phyloP scores from a whole-genome alignment of 768 basidiomycete genomes.

The Dacryopinax spathularia region DNA sequence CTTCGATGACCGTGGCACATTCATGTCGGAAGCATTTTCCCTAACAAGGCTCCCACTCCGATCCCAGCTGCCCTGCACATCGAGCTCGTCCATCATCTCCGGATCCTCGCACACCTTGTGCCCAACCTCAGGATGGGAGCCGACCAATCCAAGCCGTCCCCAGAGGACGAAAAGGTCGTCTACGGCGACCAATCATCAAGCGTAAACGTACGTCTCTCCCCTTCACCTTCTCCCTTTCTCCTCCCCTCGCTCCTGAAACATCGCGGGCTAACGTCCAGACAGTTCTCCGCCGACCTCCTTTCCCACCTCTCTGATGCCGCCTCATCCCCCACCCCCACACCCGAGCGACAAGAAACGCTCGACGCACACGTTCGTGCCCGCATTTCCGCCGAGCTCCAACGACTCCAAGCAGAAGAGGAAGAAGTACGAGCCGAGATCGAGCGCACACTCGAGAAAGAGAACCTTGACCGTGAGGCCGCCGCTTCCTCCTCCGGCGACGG shows the following conservation, averaged over 20 bases:
- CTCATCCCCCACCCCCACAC: constrained; percentile 42
- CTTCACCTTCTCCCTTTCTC: neutral
- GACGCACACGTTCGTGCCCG: constrained; percentile 59
- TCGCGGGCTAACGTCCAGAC: constrained; percentile 1
- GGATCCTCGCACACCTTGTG: no score
- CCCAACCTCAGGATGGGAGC: no score
- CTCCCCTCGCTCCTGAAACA: no score
- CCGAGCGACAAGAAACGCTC: constrained; percentile 56
- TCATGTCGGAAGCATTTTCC: neutral
- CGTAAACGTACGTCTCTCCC: neutral
- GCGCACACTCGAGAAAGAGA: constrained; percentile 70
- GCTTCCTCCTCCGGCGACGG: constrained; percentile 23
- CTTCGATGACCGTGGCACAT: neutral
- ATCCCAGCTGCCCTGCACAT: no score
- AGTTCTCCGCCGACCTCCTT: constrained; percentile 79
- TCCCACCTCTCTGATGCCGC: constrained; percentile 57
- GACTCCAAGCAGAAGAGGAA: constrained; percentile 55
- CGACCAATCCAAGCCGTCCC: neutral
- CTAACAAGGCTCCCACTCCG: neutral
- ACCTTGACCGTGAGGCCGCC: constrained; percentile 57
- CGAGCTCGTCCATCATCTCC: no score
- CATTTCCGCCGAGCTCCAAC: constrained; percentile 53
- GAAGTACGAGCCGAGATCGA: constrained; percentile 59
- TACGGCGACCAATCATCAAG: neutral
- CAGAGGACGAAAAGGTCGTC: neutral